These are phyloP conservation scores for Stachybotrys echinatus DNA, from an alignment of 2,329 filamentous ascomycete genomes.

Conservation along the genomic window DNA sequence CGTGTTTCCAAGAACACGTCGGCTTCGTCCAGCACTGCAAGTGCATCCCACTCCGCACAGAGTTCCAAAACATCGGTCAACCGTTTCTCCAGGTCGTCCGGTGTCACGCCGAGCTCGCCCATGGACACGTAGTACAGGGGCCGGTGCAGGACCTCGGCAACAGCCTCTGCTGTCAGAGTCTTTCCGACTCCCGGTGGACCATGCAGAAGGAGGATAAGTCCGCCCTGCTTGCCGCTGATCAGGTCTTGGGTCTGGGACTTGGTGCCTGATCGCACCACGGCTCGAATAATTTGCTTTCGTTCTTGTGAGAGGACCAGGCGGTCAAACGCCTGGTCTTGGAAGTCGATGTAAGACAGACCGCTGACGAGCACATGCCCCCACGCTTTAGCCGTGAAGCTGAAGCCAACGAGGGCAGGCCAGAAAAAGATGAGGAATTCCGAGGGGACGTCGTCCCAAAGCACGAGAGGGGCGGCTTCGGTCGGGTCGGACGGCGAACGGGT, in stretches of 20 bases:
- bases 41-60: conserved; percentile 27
- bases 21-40: conserved; percentile 31
- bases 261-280: background rate
- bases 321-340: conserved; percentile 5
- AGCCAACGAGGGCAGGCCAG: too few relatives aligned
- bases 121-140: conserved; percentile 8
- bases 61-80: conserved; percentile 8
- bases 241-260: background rate
- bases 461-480: too few relatives aligned
- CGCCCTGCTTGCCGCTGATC: conserved; percentile 7
- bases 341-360: conserved; percentile 4
- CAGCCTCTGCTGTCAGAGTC: conserved; percentile 31
- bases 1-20: conserved; percentile 30
- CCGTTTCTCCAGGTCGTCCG: background rate
- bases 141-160: conserved; percentile 7
- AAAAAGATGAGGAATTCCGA: too few relatives aligned
- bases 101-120: conserved; percentile 2
- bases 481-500: too few relatives aligned
- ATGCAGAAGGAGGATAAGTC: conserved; percentile 26
- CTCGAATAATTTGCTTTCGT: background rate
- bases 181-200: conserved; percentile 29
- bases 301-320: background rate
- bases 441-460: too few relatives aligned
- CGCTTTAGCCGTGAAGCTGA: conserved; percentile 7
- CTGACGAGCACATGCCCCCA: conserved; percentile 7